Evolutionary conservation across 2,329 filamentous ascomycete genomes (phyloP), one percentile per base, ranked within the genome.

Genomic region (Escovopsis weberi): DNA sequence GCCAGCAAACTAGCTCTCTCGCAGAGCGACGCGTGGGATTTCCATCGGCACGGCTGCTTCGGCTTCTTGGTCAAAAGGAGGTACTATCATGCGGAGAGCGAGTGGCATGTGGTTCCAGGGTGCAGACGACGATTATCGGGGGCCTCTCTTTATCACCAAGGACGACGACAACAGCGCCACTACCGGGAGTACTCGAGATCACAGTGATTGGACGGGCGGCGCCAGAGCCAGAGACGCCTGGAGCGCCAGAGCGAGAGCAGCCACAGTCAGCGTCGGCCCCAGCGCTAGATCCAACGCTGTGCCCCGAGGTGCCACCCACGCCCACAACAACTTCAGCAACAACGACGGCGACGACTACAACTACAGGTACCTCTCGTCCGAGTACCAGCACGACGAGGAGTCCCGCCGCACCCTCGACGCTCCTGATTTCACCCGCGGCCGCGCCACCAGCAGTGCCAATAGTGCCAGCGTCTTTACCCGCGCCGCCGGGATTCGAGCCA

Each of bases 61-160:
- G 11, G 8, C 28, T 32, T 11, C 6, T 9, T 4, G 28, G 8
- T 32, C 28, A 11, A 32, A 9, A 3, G 28, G 28, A 30, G 6
- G 28, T 6, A 30, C 37, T 37, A 48, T 42, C 35, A 52, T 52
- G 51, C 47, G 47, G 38, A 52, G 43, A 45, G 45, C 50, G 39
- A 40, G 55, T 32, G 7, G 28, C 47, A 50, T 41, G 41, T 55
- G 55, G 57, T 52, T 56, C 46, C 54, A 57, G 47, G 55, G 48
- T 48, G 42, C 50, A 45, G 48, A 53, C 43, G 50, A 54, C 49
- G 45, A 46, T 39, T 37, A 43, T 19, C 39, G 39, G 23, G 41
- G 35, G 42, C 36, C 39, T 39, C 30, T 33, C 41, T 37, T 40
- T 33, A 41, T 37, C 39, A 39, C 43, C 12, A 40, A 40, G 28